Conservation (phyloP, 345 rosid species). For the Brassica carinata region DNA sequence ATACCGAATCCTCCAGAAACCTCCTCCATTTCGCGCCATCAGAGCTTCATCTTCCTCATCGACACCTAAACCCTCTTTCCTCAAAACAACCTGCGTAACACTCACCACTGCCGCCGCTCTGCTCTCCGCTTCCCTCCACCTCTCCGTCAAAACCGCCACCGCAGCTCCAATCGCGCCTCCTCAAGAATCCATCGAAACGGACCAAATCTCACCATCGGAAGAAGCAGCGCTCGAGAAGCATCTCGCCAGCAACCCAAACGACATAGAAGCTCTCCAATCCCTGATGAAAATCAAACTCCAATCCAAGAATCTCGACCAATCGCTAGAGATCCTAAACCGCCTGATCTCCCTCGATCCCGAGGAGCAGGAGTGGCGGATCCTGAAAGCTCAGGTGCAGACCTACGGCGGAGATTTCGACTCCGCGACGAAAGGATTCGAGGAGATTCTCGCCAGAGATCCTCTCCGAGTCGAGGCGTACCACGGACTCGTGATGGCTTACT, state of each 20-base stretch:
- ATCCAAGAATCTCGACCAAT: conserved; percentile 52
- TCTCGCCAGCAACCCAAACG: conserved; percentile 46
- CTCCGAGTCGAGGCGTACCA: background rate
- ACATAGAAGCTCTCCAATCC: conserved; percentile 57
- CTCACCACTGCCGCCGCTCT: conserved; percentile 63
- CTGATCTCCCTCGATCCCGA: conserved; percentile 70
- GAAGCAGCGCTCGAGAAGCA: conserved; percentile 57
- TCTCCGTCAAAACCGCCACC: conserved; percentile 49
- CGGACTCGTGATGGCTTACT: background rate
- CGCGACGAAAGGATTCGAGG: conserved; percentile 65
- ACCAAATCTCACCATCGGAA: conserved; percentile 31
- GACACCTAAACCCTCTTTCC: conserved; percentile 30
- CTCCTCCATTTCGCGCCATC: conserved; percentile 43
- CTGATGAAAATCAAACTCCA: conserved; percentile 72
- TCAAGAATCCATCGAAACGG: background rate
- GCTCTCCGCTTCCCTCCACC: conserved; percentile 45
- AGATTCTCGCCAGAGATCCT: conserved; percentile 59
- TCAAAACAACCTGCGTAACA: conserved; percentile 59
- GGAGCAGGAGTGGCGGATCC: conserved; percentile 69
- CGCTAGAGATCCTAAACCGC: conserved; percentile 61
- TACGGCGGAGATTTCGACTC: conserved; percentile 64
- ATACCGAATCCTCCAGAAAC: conserved; percentile 19
- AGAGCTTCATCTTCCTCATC: conserved; percentile 60
- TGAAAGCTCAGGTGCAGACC: conserved; percentile 63
- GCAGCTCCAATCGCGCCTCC: conserved; percentile 47